phyloP scores from a whole-genome alignment of 331 rosid genomes.

The Spiraea crenata region DNA sequence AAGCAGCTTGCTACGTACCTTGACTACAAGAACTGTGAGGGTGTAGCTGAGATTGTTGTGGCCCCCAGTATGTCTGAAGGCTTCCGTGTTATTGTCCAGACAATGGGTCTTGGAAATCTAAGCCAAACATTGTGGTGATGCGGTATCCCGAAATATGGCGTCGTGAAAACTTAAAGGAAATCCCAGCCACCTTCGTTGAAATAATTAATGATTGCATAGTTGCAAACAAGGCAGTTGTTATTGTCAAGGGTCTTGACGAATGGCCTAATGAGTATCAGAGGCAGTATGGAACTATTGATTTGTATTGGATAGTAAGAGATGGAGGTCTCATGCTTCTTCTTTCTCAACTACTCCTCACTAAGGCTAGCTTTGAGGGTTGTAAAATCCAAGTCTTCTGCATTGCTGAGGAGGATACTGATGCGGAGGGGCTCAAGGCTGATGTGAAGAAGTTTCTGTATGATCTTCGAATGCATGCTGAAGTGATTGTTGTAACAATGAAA shows the following conservation, averaged over 20 bases:
- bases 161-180: conserved; percentile 85
- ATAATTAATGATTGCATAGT: conserved; percentile 97
- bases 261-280: conserved; percentile 98
- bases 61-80: conserved; percentile 96
- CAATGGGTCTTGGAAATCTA: conserved; percentile 99
- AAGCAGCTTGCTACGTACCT: conserved; percentile 89
- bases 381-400: conserved; percentile 98
- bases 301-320: conserved; percentile 98
- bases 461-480: conserved; percentile 99
- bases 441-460: conserved; percentile 93
- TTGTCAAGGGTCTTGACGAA: conserved; percentile 95
- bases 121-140: conserved; percentile 97
- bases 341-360: conserved; percentile 95
- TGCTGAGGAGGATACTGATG: conserved; percentile 93
- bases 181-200: conserved; percentile 86
- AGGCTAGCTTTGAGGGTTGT: conserved; percentile 89
- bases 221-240: conserved; percentile 98
- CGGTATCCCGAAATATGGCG: conserved; percentile 99
- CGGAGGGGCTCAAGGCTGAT: conserved; percentile 87
- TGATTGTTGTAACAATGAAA: conserved; percentile 78
- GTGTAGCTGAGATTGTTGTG: conserved; percentile 97
- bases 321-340: conserved; percentile 99
- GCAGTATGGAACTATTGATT: conserved; percentile 94
- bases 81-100: conserved; percentile 90
- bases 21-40: conserved; percentile 97